phyloP scores from a whole-genome alignment of 1,284 basidiomycete species.

The Phellinidium pouzarii region DNA sequence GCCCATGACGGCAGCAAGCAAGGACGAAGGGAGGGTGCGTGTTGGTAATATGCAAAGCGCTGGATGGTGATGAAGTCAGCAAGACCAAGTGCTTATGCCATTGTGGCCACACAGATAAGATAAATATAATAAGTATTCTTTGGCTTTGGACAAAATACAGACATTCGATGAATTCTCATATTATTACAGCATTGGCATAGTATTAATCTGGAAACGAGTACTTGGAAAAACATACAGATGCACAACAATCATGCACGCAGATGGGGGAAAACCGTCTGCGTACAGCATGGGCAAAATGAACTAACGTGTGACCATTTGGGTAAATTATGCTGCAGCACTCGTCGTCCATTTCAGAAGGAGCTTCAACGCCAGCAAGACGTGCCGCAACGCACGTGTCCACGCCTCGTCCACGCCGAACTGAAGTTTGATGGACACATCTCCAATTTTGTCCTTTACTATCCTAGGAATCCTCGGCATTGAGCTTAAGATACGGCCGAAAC shows the following conservation, averaged over 20 bases:
- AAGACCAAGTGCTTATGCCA: no score
- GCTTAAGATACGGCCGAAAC: conserved; percentile 7
- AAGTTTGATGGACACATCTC: conserved; percentile 88
- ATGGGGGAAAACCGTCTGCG: no score
- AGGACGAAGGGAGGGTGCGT: not conserved
- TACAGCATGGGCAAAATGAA: no score
- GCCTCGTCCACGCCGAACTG: conserved; percentile 93
- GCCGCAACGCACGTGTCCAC: conserved; percentile 91
- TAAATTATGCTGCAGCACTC: conserved; percentile 47
- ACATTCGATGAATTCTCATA: no score
- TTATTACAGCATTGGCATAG: no score
- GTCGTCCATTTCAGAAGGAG: conserved; percentile 80
- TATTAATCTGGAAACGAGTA: no score
- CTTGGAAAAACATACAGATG: no score
- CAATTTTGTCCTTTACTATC: conserved; percentile 91
- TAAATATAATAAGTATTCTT: no score
- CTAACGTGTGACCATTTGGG: not conserved
- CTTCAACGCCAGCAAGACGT: conserved; percentile 86
- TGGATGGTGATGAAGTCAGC: not conserved
- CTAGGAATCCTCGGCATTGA: conserved; percentile 35
- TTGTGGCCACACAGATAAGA: no score
- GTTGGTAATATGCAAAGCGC: not conserved
- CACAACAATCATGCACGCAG: no score
- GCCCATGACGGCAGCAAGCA: conserved; percentile 59
- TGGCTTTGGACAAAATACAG: no score